Evolutionary conservation across 805 yeast genomes (phyloP).

Genomic region (Yarrowia alimentaria): DNA sequence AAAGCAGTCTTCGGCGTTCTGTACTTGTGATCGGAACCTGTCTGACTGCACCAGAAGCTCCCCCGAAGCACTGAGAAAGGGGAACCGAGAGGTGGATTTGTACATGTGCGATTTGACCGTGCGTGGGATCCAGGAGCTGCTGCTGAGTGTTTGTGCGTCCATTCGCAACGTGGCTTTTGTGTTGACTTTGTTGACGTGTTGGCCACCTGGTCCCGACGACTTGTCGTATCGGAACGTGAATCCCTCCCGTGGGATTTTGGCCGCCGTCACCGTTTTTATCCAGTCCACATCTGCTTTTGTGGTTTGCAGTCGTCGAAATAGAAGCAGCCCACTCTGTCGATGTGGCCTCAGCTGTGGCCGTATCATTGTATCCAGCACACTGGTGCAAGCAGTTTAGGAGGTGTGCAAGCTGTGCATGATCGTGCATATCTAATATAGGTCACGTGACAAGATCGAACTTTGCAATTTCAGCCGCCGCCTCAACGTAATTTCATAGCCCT

Average conservation of each 20-base stretch:
- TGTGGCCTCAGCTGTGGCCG: too few relatives aligned
- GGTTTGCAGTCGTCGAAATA: not conserved
- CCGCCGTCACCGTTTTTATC: not conserved
- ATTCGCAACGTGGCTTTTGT: conserved; percentile 65
- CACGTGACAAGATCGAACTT: too few relatives aligned
- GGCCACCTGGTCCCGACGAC: conserved; percentile 86
- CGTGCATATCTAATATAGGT: too few relatives aligned
- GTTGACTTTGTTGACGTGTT: conserved; percentile 69
- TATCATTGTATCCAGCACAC: too few relatives aligned
- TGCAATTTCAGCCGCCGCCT: too few relatives aligned
- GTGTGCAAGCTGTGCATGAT: too few relatives aligned
- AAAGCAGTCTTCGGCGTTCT: conserved; percentile 16
- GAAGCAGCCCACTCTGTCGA: too few relatives aligned
- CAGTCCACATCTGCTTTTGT: conserved; percentile 4
- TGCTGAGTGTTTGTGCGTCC: conserved; percentile 26
- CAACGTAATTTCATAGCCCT: too few relatives aligned
- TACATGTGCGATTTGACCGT: conserved; percentile 5
- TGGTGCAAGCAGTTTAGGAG: too few relatives aligned
- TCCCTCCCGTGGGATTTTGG: conserved; percentile 9
- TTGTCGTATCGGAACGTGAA: conserved; percentile 45
- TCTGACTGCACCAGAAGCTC: conserved; percentile 1
- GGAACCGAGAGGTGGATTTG: not conserved
- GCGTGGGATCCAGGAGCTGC: not conserved
- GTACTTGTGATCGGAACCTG: conserved; percentile 3
- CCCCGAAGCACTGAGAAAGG: not conserved